A percentile compares a stretch with the other conserved stretches of the same genome.
Evolutionary conservation across 208 protist genomes (phyloP).

Genomic region (Trypanosoma theileri): DNA sequence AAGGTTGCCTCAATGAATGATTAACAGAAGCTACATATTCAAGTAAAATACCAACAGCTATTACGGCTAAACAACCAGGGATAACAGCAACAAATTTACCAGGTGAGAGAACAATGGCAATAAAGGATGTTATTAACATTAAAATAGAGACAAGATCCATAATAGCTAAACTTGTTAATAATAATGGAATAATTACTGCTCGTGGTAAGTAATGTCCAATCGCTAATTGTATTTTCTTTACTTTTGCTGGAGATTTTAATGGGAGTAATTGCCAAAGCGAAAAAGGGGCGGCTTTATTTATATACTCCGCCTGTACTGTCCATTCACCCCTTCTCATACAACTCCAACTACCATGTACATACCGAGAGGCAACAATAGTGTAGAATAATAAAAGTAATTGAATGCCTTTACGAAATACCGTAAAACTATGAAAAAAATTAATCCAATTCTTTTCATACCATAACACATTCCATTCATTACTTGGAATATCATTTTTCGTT

Average conservation of each 20-base stretch:
- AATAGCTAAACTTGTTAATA: conserved; percentile 6
- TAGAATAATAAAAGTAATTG: conserved; percentile 20
- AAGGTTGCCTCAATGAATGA: not conserved
- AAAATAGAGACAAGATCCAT: conserved; percentile 23
- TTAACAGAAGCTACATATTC: conserved; percentile 14
- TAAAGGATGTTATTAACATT: conserved; percentile 18
- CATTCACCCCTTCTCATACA: conserved; percentile 5
- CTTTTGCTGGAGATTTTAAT: not conserved
- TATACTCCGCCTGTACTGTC: conserved; percentile 11
- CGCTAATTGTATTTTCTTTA: conserved; percentile 12
- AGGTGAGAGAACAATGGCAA: conserved; percentile 5
- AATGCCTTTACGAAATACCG: conserved; percentile 4
- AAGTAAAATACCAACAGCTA: conserved; percentile 7
- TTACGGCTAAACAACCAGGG: not conserved
- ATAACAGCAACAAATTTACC: conserved; percentile 8
- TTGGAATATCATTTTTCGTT: not conserved
- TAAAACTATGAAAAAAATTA: conserved; percentile 9
- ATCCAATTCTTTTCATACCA: conserved; percentile 17
- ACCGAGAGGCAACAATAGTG: conserved; percentile 8
- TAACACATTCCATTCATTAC: conserved; percentile 8
- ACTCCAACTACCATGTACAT: conserved; percentile 21
- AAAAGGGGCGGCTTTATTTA: conserved; percentile 6
- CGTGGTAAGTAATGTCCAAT: conserved; percentile 12
- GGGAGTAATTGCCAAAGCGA: conserved; percentile 17
- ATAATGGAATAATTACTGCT: not conserved